Percentiles rank a stretch among this genome's conserved stretches.
Evolutionary conservation across 176 grass and related monocot species (phyloP).

Genomic region (Calamus simplicifolius): DNA sequence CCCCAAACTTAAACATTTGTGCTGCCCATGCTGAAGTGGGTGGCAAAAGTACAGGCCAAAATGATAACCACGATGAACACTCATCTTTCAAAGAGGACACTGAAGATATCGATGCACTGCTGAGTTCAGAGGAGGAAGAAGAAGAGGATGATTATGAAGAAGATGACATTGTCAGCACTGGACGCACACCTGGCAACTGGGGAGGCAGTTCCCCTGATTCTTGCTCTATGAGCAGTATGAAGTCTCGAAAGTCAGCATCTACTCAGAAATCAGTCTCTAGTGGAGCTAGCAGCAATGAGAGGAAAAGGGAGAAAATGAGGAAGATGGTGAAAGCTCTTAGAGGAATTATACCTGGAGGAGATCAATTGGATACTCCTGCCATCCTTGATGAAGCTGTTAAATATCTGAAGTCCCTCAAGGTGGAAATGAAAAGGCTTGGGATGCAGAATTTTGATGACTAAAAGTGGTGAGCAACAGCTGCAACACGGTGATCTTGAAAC

Average conservation of each 20-base stretch:
- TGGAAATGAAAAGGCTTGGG: slow-evolving; percentile 5
- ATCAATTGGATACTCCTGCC: slow-evolving; percentile 8
- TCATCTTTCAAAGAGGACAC: too few species aligned
- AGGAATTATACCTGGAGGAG: slow-evolving; percentile 10
- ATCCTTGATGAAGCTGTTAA: slow-evolving; percentile 18
- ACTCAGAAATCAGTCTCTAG: neutral
- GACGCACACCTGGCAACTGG: too few species aligned
- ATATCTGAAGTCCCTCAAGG: slow-evolving; percentile 13
- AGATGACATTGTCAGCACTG: too few species aligned
- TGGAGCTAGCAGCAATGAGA: neutral
- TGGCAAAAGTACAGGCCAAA: too few species aligned
- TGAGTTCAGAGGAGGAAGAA: slow-evolving; percentile 8
- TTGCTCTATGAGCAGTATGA: too few species aligned
- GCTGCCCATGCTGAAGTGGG: too few species aligned
- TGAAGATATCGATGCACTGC: neutral
- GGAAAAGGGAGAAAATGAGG: slow-evolving; percentile 1
- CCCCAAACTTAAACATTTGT: too few species aligned
- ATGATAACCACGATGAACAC: too few species aligned
- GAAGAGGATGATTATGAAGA: neutral
- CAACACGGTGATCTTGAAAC: too few species aligned
- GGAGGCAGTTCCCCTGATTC: too few species aligned
- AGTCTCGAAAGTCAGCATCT: neutral
- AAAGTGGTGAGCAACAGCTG: too few species aligned
- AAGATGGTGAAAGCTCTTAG: neutral
- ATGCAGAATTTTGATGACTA: neutral